Evolutionary conservation across 2,329 filamentous ascomycete species (phyloP).

Genomic region (Aspergillus persii): DNA sequence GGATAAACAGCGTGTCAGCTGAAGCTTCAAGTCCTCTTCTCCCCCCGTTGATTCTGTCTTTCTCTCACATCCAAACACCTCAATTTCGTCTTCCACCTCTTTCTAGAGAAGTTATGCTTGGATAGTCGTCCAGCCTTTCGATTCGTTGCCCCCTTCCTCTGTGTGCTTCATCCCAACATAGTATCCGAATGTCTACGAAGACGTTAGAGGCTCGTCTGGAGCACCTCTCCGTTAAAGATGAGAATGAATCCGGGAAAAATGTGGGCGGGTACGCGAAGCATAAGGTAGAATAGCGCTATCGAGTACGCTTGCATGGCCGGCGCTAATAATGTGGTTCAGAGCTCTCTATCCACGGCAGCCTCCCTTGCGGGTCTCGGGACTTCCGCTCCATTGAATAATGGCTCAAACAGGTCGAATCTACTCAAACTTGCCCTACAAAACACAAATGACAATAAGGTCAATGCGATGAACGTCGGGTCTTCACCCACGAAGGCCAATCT

Average conservation of each 20-base stretch:
- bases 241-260: conserved; percentile 66
- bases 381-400: conserved; percentile 42
- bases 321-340: conserved; percentile 34
- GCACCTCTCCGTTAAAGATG: conserved; percentile 83
- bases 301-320: not conserved
- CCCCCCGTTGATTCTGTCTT: conserved; percentile 3
- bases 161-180: conserved; percentile 4
- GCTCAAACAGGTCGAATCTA: conserved; percentile 70
- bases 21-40: conserved; percentile 11
- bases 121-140: not conserved
- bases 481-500: conserved; percentile 61
- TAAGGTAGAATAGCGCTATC: conserved; percentile 59
- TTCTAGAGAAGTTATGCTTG: conserved; percentile 5
- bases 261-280: conserved; percentile 64
- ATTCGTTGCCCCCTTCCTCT: not conserved
- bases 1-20: conserved; percentile 18
- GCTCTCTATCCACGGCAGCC: conserved; percentile 47
- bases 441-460: conserved; percentile 62
- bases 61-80: not conserved
- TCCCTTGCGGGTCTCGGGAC: conserved; percentile 49
- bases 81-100: not conserved
- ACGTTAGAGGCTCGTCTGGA: conserved; percentile 85
- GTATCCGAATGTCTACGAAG: conserved; percentile 65
- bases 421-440: conserved; percentile 83
- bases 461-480: conserved; percentile 52